Evolutionary conservation across 805 yeast species (phyloP).

Genomic region (Metschnikowia similis): DNA sequence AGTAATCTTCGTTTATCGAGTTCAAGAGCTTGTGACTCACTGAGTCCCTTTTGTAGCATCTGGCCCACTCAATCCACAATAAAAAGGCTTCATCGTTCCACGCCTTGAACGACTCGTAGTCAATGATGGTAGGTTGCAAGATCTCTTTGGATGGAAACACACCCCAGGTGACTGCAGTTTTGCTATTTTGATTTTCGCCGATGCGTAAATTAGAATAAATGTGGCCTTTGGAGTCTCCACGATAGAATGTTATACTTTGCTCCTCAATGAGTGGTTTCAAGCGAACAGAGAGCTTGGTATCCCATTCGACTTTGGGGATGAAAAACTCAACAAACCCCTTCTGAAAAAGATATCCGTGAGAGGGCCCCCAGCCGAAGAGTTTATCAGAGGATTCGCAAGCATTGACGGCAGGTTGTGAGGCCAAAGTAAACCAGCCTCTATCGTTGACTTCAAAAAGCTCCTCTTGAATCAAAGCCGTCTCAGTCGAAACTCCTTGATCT

Average conservation of each 20-base stretch:
- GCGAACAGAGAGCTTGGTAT: slow-evolving; percentile 45
- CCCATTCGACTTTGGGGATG: slow-evolving; percentile 71
- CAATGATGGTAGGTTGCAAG: slow-evolving; percentile 87
- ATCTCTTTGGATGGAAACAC: slow-evolving; percentile 89
- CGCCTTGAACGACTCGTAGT: slow-evolving; percentile 86
- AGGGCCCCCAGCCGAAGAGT: slow-evolving; percentile 97
- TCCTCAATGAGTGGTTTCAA: slow-evolving; percentile 35
- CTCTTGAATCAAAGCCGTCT: slow-evolving; percentile 89
- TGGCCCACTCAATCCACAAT: slow-evolving; percentile 90
- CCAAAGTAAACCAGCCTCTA: slow-evolving; percentile 75
- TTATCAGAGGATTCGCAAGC: slow-evolving; percentile 75
- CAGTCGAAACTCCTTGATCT: slow-evolving; percentile 79
- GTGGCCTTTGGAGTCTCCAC: slow-evolving; percentile 57
- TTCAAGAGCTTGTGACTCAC: slow-evolving; percentile 59
- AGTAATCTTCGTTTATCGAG: slow-evolving; percentile 56
- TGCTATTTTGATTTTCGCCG: slow-evolving; percentile 33
- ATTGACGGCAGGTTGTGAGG: slow-evolving; percentile 94
- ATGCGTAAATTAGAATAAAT: slow-evolving; percentile 59
- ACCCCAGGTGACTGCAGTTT: slow-evolving; percentile 96
- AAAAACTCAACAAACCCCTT: slow-evolving; percentile 87
- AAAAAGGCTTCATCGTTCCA: slow-evolving; percentile 96
- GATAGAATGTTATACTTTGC: slow-evolving; percentile 66
- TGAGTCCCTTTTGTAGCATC: slow-evolving; percentile 60
- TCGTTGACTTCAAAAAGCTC: slow-evolving; percentile 76
- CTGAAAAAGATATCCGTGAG: slow-evolving; percentile 82